Base-by-base conservation (phyloP, 192 early-diverging fungal species). In the Umbelopsis ramanniana region DNA sequence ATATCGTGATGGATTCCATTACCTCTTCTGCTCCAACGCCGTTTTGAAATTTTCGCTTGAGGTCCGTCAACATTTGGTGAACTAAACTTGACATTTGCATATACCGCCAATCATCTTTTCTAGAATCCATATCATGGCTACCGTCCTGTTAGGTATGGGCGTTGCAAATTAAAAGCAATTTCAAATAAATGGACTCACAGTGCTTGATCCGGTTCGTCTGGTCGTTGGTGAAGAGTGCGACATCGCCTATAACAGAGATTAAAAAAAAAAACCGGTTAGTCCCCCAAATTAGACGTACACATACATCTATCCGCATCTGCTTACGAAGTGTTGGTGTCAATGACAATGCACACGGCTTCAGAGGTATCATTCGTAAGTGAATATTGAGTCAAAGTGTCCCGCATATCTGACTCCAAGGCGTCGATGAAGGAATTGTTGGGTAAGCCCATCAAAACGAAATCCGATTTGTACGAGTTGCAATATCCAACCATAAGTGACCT, bases 371-470 rank as follows among this genome's bases (percentile, higher is more conserved):
- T 74, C 23, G 73, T 45, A 22, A 74, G 35, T 24, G 73, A 38
- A 22, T 66, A 74, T 50, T 72, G 69, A 24, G 83, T 78, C 54
- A 88, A 77, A 1, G 80, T 79, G 54, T 78, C 79, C 43, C 79
- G 72, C 52, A 83, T 78, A 54, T 85, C 82, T n/a, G 67, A 72
- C 26, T 82, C 78, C 33, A 79, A 46, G 33, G 48, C 45, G n/a
- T 48, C 52, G 35, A 66, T 53, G 11, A 71, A 75, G 24, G 70
- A 47, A 10, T 50, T 45, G 46, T 68, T 78, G 14, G 84, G 84
- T 5, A 88, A 72, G 10, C 86, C 86, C 84, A 88, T 85, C 19
- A 88, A 69, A 10, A 83, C 86, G 76, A 88, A 88, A 37, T 88
- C 86, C 0, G 86, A 78, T 75, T 84, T 85, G 45, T 88, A 88